Evolutionary conservation across 192 early-diverging fungal species (phyloP), one percentile per base, ranked within the genome.

Genomic region (Chytriomyces sp.): DNA sequence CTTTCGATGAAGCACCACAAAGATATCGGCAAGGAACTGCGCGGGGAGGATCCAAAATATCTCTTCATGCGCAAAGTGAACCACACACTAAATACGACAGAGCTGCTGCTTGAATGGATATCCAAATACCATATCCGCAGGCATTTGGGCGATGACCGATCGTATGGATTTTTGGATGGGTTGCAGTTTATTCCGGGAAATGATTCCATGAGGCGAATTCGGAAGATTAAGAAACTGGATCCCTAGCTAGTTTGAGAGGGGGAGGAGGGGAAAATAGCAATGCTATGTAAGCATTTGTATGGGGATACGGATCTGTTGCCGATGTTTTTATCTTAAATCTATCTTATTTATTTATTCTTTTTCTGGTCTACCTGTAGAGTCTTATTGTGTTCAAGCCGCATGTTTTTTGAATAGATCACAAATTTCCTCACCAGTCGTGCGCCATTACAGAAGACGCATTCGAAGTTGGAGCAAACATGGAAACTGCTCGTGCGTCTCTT

Each of bases 41-140:
- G 24, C 18, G 73, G 62, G 4, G 60, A 44, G 2, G 77, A 75
- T 20, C 76, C 82, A 9, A 49, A 62, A 44, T 83, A 82, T 73
- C 80, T 83, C 49, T 85, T 87, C 62, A 65, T 77, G 45, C 72
- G 86, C 9, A 85, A 87, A 66, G 50, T 87, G 48, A 78, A 85
- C 65, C 7, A 46, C 7, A n/a, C 53, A 57, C 20, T 57, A 57
- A 64, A 69, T 2, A 61, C 77, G 48, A 28, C 20, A 10, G 70
- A 75, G 61, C 18, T 16, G 7, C 43, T n/a, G 26, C 23, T 13
- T 13, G 78, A 79, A n/a, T 86, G 85, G 85, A 81, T 86, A 10
- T 45, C 48, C 9, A 49, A 61, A 24, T 75, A 86, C 46, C 82
- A 82, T 49, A 60, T 81, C 10, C 45, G 80, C 8, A 77, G 75